Conservation (phyloP, 2,329 filamentous ascomycete genomes). For the Arthroderma sp. region DNA sequence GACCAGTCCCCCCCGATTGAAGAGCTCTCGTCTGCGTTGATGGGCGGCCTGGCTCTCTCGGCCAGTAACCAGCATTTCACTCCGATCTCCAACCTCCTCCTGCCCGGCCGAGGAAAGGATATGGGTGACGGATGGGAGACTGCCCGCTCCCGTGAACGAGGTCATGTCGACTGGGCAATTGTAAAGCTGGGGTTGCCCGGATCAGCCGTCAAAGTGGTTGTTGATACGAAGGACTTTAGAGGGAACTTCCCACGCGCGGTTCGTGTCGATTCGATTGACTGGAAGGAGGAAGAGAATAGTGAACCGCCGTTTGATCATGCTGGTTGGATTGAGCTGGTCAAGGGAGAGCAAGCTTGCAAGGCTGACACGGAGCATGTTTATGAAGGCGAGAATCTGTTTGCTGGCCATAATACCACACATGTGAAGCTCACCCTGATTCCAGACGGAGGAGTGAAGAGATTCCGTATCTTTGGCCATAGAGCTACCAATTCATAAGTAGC, state of each 20-base stretch:
- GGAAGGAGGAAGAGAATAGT: constrained; percentile 12
- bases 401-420: constrained; percentile 65
- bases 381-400: constrained; percentile 45
- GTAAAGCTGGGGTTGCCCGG: constrained; percentile 31
- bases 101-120: constrained; percentile 34
- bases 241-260: constrained; percentile 34
- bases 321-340: constrained; percentile 29
- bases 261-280: constrained; percentile 27
- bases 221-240: constrained; percentile 37
- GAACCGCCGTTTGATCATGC: constrained; percentile 26
- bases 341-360: constrained; percentile 27
- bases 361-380: constrained; percentile 34
- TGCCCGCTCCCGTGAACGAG: constrained; percentile 27
- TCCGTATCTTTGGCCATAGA: constrained; percentile 62
- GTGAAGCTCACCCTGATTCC: constrained; percentile 88
- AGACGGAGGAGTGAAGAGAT: constrained; percentile 81
- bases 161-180: constrained; percentile 34
- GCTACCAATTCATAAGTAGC: not conserved
- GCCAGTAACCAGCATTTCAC: constrained; percentile 35
- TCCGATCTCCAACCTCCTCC: constrained; percentile 29
- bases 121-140: constrained; percentile 39
- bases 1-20: constrained; percentile 18
- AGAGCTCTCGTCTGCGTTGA: constrained; percentile 32
- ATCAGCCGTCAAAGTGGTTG: constrained; percentile 28
- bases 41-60: constrained; percentile 30